Percentiles rank a stretch among this genome's conserved stretches.
These are phyloP conservation scores for Amaranthus cruentus DNA, from an alignment of 148 eudicot genomes.

Conservation along the genomic window DNA sequence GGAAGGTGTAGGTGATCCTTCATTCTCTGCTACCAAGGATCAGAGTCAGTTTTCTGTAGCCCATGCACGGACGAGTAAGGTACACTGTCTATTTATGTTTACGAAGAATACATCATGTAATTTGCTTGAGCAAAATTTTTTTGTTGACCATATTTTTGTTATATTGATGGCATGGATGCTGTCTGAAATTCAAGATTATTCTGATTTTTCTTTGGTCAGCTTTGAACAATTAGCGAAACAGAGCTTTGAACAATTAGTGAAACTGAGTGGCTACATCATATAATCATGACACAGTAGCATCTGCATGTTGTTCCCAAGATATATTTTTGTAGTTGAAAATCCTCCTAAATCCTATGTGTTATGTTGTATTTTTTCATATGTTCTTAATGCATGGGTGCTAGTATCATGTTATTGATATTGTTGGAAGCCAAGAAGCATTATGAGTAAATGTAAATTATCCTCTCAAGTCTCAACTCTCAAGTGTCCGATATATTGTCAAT, in stretches of 20 bases:
- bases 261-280: too few relatives aligned
- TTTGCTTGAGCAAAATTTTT: background rate
- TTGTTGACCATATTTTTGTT: background rate
- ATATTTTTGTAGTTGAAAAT: too few relatives aligned
- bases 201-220: background rate
- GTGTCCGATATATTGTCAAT: too few relatives aligned
- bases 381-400: too few relatives aligned
- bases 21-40: constrained; percentile 66
- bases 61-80: constrained; percentile 75
- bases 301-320: too few relatives aligned
- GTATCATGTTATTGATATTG: too few relatives aligned
- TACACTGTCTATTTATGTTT: constrained; percentile 13
- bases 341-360: too few relatives aligned
- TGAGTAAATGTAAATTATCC: too few relatives aligned
- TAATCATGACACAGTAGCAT: too few relatives aligned
- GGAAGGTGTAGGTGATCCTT: constrained; percentile 72
- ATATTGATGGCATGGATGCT: background rate
- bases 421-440: too few relatives aligned
- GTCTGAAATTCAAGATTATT: background rate
- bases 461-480: too few relatives aligned
- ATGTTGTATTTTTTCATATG: too few relatives aligned
- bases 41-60: constrained; percentile 65
- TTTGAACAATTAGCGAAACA: background rate
- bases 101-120: background rate
- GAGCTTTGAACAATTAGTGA: background rate